Percentiles rank a stretch among this genome's conserved stretches.
Conservation (phyloP, 192 early-diverging fungal species). For the Linnemannia hyalina region DNA sequence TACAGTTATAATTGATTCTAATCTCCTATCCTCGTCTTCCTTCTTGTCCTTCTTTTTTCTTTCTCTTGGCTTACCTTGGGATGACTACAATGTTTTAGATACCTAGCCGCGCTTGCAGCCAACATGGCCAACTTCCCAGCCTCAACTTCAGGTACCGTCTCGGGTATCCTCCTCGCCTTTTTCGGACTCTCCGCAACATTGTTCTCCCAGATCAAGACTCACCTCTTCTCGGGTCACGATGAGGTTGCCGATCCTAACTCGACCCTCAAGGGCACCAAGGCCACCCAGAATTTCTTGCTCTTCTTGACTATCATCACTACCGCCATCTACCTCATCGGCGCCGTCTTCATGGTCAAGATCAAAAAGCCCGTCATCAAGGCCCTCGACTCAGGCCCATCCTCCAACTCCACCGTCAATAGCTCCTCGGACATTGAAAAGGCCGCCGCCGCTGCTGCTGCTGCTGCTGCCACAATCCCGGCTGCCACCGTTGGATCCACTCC, state of each 20-base stretch:
- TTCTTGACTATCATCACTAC: constrained; percentile 53
- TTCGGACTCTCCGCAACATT: constrained; percentile 54
- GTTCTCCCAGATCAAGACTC: constrained; percentile 55
- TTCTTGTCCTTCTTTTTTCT: background rate
- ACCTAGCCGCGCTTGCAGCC: constrained; percentile 50
- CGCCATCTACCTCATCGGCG: constrained; percentile 42
- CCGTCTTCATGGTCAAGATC: constrained; percentile 54
- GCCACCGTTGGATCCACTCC: background rate
- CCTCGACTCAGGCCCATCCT: constrained; percentile 25
- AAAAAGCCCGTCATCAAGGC: constrained; percentile 25
- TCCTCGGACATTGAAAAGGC: constrained; percentile 8
- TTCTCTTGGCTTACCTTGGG: background rate
- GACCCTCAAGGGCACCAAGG: constrained; percentile 30
- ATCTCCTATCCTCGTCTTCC: background rate
- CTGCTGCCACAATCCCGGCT: background rate
- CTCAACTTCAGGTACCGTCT: constrained; percentile 50
- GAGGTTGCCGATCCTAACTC: constrained; percentile 9
- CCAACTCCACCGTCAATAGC: constrained; percentile 15
- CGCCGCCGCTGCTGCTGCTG: background rate
- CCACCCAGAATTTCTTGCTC: constrained; percentile 47
- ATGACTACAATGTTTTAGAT: constrained; percentile 15
- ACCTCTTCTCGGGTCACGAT: constrained; percentile 39
- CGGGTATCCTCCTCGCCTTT: constrained; percentile 52
- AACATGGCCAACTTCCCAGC: constrained; percentile 57
- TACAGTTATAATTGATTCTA: background rate